phyloP scores from a whole-genome alignment of 116 monocot genomes.

The Thalassia testudinum region DNA sequence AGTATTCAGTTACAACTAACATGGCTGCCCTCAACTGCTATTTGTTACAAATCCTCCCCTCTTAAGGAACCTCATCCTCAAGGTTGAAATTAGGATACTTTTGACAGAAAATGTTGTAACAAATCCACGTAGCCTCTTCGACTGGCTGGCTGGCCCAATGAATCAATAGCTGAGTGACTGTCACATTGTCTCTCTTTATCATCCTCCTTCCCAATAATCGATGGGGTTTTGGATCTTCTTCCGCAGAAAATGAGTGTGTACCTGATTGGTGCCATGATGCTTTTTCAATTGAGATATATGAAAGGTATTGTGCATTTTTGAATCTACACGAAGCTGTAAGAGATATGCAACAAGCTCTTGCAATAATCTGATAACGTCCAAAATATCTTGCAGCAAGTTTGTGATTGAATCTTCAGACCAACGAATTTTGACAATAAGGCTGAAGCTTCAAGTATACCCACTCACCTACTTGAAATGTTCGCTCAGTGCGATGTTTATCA shows the following conservation, averaged over 20 bases:
- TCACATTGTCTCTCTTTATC: neutral
- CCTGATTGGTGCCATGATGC: neutral
- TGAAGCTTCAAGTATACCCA: constrained; percentile 1
- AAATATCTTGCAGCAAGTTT: neutral
- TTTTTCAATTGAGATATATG: constrained; percentile 1
- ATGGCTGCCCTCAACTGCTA: no score
- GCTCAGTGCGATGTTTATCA: neutral
- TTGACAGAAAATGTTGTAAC: neutral
- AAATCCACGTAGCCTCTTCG: neutral
- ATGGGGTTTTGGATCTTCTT: neutral
- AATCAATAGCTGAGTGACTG: neutral
- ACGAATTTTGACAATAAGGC: neutral
- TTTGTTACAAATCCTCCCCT: neutral
- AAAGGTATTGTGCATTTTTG: neutral
- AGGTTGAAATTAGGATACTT: neutral
- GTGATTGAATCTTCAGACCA: neutral
- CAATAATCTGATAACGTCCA: neutral
- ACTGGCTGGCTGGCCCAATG: neutral
- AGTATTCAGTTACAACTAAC: no score
- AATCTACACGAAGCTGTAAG: neutral
- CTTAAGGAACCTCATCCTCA: neutral
- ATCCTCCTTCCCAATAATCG: neutral
- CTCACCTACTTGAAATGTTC: neutral
- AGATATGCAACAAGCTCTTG: neutral
- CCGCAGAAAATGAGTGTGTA: neutral